Conservation (phyloP, 164 flowering plant species). For the Aristolochia contorta region DNA sequence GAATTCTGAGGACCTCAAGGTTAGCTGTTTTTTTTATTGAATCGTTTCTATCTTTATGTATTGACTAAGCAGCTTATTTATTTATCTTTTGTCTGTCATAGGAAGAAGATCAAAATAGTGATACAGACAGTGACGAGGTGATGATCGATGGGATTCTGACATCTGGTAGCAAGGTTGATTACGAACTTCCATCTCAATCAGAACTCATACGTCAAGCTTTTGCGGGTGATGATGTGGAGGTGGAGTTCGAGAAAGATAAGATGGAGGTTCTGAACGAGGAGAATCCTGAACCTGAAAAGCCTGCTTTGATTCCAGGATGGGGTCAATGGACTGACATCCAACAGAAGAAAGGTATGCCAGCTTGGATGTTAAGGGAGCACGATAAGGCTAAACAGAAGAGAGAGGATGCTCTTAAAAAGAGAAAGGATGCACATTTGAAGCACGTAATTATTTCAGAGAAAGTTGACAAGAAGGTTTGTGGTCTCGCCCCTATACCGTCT, state of each 20-base stretch:
- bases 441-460: slow-evolving; percentile 84
- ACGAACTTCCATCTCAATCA: slow-evolving; percentile 80
- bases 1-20: slow-evolving; percentile 30
- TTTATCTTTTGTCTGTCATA: slow-evolving; percentile 13
- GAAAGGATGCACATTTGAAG: slow-evolving; percentile 77
- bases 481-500: not conserved
- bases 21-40: not conserved
- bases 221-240: slow-evolving; percentile 96
- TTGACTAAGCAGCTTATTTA: not conserved
- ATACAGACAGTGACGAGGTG: slow-evolving; percentile 58
- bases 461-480: slow-evolving; percentile 66
- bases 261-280: slow-evolving; percentile 63
- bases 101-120: slow-evolving; percentile 45
- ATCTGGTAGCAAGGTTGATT: slow-evolving; percentile 33
- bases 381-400: slow-evolving; percentile 62
- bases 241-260: slow-evolving; percentile 71
- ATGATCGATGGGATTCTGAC: slow-evolving; percentile 84
- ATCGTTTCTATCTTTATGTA: not conserved
- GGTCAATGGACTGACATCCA: slow-evolving; percentile 86
- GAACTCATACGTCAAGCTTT: slow-evolving; percentile 79
- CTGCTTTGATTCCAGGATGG: slow-evolving; percentile 87
- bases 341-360: slow-evolving; percentile 67
- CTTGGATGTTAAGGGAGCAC: slow-evolving; percentile 75
- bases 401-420: slow-evolving; percentile 54
- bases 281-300: slow-evolving; percentile 85